These are phyloP conservation scores for Aspergillus alliaceus DNA, from an alignment of 2,329 filamentous ascomycete species.

Conservation along the genomic window DNA sequence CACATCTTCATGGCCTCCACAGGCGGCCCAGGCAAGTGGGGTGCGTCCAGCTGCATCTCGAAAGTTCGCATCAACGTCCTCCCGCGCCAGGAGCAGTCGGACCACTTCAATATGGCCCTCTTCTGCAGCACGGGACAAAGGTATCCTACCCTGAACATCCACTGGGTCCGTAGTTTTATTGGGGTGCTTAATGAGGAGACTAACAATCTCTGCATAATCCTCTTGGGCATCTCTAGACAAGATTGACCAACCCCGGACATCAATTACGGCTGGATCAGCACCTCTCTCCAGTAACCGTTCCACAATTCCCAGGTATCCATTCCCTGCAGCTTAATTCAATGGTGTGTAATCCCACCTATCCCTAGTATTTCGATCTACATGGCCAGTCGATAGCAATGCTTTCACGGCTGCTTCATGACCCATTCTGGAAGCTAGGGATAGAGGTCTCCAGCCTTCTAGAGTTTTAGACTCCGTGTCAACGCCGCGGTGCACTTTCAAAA, in stretches of 20 bases:
- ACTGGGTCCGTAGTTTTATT: background rate
- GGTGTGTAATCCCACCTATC: background rate
- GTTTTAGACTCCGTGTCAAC: no score
- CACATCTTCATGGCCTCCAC: background rate
- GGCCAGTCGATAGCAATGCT: background rate
- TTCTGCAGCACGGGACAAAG: background rate
- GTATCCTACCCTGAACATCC: background rate
- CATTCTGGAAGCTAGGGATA: background rate
- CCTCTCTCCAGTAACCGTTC: background rate
- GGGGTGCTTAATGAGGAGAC: background rate
- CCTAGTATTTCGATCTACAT: background rate
- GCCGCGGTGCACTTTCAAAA: no score
- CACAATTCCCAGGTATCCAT: background rate
- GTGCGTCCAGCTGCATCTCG: background rate
- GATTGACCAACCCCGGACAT: background rate
- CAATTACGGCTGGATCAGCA: background rate
- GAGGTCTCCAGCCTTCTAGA: no score
- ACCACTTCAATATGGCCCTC: background rate
- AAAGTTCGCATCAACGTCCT: background rate
- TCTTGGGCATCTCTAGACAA: background rate
- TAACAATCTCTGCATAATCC: background rate
- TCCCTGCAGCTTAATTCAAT: background rate
- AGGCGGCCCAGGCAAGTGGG: background rate
- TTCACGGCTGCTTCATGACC: background rate
- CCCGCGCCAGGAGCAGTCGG: background rate